Evolutionary conservation across 257 asterid species (phyloP), one percentile per base, ranked within the genome.

Genomic region (Capsicum rhomboideum): DNA sequence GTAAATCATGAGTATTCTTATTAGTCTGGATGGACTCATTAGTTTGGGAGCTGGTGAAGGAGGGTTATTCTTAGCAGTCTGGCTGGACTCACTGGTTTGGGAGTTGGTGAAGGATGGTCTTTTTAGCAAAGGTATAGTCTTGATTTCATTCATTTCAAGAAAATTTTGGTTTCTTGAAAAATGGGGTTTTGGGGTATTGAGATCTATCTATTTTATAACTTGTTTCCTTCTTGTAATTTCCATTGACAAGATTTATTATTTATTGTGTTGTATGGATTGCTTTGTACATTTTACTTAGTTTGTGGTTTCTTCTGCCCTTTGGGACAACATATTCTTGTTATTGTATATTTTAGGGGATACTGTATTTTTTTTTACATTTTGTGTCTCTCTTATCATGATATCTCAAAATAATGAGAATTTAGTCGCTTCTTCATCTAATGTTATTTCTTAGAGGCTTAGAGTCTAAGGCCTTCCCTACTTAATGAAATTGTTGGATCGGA

Each of bases 81-180:
- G n/a, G n/a, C n/a, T n/a, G n/a, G n/a, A n/a, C n/a, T n/a, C n/a
- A n/a, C n/a, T n/a, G n/a, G n/a, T n/a, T n/a, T n/a, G n/a, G n/a
- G n/a, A n/a, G n/a, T n/a, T n/a, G n/a, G n/a, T n/a, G n/a, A n/a
- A n/a, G n/a, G n/a, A n/a, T n/a, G n/a, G n/a, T n/a, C n/a, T 85
- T 69, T 64, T 82, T 64, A 31, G 80, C 80, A 54, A 86, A 92
- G 96, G 94, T 92, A 84, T 78, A 83, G 80, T 85, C 87, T 88
- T 67, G 4, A 79, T 44, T 75, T 3, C 13, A 58, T 88, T 66
- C 2, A 75, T 28, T 61, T 2, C 13, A 58, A 59, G 20, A 53
- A 37, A 18, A 9, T 63, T 13, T 46, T 46, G 4, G 40, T 21
- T 5, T 49, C 28, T 21, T 79, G 54, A 79, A 20, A 54, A 74